Evolutionary conservation across 2,329 filamentous ascomycete species (phyloP).

Genomic region (Curvularia eragrostidis): DNA sequence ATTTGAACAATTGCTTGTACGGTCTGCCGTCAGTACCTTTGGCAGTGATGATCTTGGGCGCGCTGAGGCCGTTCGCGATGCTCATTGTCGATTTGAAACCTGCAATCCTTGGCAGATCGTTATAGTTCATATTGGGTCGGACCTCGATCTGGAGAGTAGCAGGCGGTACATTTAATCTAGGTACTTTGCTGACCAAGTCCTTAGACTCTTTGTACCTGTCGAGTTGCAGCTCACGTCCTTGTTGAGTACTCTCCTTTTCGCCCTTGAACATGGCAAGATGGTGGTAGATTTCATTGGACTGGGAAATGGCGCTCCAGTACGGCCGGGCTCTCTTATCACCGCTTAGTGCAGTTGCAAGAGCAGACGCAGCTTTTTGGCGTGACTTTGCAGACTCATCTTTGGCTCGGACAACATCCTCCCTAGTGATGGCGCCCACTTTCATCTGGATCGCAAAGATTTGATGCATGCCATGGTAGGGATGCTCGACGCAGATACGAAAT

Average conservation of each 20-base stretch:
- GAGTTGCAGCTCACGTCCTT: conserved; percentile 67
- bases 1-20: conserved; percentile 93
- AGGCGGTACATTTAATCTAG: conserved; percentile 76
- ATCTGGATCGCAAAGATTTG: conserved; percentile 77
- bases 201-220: conserved; percentile 69
- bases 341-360: conserved; percentile 68
- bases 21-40: conserved; percentile 76
- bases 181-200: conserved; percentile 68
- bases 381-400: conserved; percentile 78
- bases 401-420: conserved; percentile 57
- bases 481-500: conserved; percentile 83
- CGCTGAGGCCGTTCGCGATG: conserved; percentile 88
- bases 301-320: conserved; percentile 76
- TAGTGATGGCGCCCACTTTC: conserved; percentile 63
- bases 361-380: conserved; percentile 74
- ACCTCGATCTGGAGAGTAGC: conserved; percentile 87
- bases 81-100: conserved; percentile 77
- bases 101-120: conserved; percentile 73
- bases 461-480: conserved; percentile 97
- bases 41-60: conserved; percentile 90
- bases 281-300: conserved; percentile 71
- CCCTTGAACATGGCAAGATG: conserved; percentile 70
- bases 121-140: conserved; percentile 76
- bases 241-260: conserved; percentile 67
- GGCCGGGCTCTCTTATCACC: conserved; percentile 58